Conservation (phyloP, 306 rosid species). For the Prunus salicina region DNA sequence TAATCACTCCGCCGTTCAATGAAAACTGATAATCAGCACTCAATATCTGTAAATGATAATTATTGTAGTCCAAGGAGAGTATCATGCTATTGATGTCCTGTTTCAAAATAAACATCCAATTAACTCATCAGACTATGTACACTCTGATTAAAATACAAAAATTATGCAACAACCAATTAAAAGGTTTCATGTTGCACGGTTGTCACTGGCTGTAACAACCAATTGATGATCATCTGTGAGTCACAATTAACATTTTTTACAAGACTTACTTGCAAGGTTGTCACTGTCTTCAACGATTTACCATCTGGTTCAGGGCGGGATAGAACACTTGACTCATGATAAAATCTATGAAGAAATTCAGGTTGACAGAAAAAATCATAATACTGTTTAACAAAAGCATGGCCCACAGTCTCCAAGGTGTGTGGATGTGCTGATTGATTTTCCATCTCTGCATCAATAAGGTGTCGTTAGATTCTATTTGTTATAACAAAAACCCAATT, state of each 20-base stretch:
- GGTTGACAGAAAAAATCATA: slow-evolving; percentile 40
- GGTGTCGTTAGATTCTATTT: background rate
- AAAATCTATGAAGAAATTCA: slow-evolving; percentile 43
- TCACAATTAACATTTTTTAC: background rate
- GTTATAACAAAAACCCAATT: background rate
- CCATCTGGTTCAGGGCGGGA: slow-evolving; percentile 60
- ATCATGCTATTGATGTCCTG: slow-evolving; percentile 66
- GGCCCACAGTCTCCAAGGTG: slow-evolving; percentile 48
- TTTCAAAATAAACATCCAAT: slow-evolving; percentile 12
- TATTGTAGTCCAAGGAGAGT: slow-evolving; percentile 40
- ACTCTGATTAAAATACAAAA: background rate
- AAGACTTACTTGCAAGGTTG: slow-evolving; percentile 43
- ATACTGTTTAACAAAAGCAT: slow-evolving; percentile 57
- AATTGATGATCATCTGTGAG: background rate
- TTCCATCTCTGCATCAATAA: slow-evolving; percentile 49
- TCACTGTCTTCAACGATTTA: slow-evolving; percentile 28
- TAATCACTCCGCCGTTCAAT: slow-evolving; percentile 54
- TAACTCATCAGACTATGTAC: background rate
- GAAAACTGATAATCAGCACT: slow-evolving; percentile 70
- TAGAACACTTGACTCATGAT: slow-evolving; percentile 42
- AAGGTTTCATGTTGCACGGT: too few relatives aligned
- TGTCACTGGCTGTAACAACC: background rate
- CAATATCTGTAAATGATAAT: slow-evolving; percentile 50
- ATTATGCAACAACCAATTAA: too few relatives aligned
- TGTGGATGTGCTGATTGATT: slow-evolving; percentile 31